These are phyloP conservation scores for Corymbia citriodora DNA, from an alignment of 441 rosid species.

Conservation along the genomic window DNA sequence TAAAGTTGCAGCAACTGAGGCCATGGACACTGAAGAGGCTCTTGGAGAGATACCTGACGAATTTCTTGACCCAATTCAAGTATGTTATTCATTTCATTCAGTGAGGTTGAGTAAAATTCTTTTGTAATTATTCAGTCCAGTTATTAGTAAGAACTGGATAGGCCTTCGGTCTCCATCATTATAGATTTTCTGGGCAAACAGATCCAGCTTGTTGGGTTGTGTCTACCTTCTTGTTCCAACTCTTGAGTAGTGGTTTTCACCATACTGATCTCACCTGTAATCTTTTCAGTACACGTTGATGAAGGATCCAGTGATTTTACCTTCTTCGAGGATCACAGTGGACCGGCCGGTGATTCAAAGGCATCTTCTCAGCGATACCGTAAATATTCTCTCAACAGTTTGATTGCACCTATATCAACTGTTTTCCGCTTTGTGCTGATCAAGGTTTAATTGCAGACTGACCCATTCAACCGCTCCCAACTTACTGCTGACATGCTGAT, in stretches of 20 bases:
- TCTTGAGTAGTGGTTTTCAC: not conserved
- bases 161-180: not conserved
- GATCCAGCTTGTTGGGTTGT: not conserved
- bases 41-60: constrained; percentile 98
- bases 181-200: not conserved
- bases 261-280: not conserved
- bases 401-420: not conserved
- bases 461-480: constrained; percentile 93
- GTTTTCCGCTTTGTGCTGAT: not conserved
- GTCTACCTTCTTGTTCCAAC: not conserved
- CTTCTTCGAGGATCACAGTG: constrained; percentile 81
- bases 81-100: constrained; percentile 8
- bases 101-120: not conserved
- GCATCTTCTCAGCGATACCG: constrained; percentile 97
- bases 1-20: constrained; percentile 90
- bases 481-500: constrained; percentile 88
- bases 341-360: constrained; percentile 93
- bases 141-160: not conserved
- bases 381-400: constrained; percentile 8
- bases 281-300: constrained; percentile 68
- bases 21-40: constrained; percentile 91
- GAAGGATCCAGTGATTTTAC: constrained; percentile 99
- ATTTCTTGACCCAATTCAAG: constrained; percentile 98
- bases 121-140: not conserved
- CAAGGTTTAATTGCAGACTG: constrained; percentile 50